Base-by-base conservation (phyloP, 495 filamentous ascomycete species). In the Neurospora cerealis region DNA sequence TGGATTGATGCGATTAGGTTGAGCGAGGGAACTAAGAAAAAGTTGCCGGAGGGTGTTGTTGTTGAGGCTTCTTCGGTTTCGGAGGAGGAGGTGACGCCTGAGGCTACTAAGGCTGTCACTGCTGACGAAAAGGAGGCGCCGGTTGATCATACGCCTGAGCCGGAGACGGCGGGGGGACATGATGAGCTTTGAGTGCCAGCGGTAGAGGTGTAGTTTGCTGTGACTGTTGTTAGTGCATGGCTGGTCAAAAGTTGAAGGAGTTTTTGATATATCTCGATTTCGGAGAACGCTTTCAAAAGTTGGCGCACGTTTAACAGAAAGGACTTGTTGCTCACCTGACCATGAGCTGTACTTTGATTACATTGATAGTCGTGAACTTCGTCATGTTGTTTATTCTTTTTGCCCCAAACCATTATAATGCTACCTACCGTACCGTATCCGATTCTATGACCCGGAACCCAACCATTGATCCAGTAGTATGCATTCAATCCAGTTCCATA, bases 1-100 rank as follows among this genome's bases (percentile, higher is more conserved):
- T 98, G 94, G 94, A 87, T 98, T 74, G 96, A 99, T 80, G 88
- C 87, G 4, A 93, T 98, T 75, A 88, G 92, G 34, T 84, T 99
- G 79, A 93, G 94, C 66, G 96, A 97, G 76, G 91, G 92, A 7
- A 80, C 86, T 28, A 97, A 95, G 86, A 87, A 90, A 80, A 93
- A 91, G 84, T 77, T 98, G 48, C 94, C 95, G 5, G 92, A 91
- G 66, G 90, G 88, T 11, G 75, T 97, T 46, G 81, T 97, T 44
- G 32, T 66, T 60, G 48, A 60, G n/a, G 87, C 86, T 10, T 79
- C 93, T 72, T 78, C 91, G 37, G 86, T 82, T 34, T 8, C 21
- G n/a, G 28, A 66, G 15, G 86, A 28, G 3, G 82, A 80, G 34
- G 74, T 77, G 3, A 84, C 83, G 8, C 80, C 83, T n/a, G 79